phyloP scores from a whole-genome alignment of 345 rosid species.

The Eucalyptus victrix region DNA sequence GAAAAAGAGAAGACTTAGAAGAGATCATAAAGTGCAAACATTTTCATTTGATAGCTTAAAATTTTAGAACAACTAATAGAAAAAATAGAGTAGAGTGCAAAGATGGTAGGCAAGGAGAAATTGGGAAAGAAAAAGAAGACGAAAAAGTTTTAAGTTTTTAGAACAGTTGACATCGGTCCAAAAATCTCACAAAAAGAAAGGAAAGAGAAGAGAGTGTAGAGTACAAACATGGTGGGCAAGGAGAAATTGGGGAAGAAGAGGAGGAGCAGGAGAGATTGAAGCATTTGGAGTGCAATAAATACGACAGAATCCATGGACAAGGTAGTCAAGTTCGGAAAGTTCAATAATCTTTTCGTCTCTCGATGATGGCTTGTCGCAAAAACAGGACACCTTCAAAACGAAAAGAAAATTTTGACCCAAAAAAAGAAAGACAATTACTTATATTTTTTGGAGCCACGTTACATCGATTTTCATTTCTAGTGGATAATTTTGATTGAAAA shows the following conservation, averaged over 20 bases:
- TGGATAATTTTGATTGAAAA: background rate
- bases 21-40: too few species aligned
- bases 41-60: too few species aligned
- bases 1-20: too few species aligned
- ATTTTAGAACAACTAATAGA: too few species aligned
- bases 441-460: background rate
- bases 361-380: background rate
- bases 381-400: background rate
- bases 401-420: background rate
- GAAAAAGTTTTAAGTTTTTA: too few species aligned
- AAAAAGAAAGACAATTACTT: too few species aligned
- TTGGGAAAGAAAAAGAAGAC: too few species aligned
- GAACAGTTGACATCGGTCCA: accelerated
- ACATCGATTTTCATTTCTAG: background rate
- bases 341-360: background rate
- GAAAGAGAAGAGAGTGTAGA: background rate
- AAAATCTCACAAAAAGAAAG: background rate
- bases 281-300: background rate
- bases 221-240: background rate
- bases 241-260: background rate
- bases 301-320: background rate
- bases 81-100: too few species aligned
- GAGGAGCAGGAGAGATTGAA: background rate
- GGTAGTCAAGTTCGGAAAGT: background rate
- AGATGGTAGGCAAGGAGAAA: too few species aligned